Conservation (phyloP, 768 basidiomycete species). For the Hygrocybe coccinea region DNA sequence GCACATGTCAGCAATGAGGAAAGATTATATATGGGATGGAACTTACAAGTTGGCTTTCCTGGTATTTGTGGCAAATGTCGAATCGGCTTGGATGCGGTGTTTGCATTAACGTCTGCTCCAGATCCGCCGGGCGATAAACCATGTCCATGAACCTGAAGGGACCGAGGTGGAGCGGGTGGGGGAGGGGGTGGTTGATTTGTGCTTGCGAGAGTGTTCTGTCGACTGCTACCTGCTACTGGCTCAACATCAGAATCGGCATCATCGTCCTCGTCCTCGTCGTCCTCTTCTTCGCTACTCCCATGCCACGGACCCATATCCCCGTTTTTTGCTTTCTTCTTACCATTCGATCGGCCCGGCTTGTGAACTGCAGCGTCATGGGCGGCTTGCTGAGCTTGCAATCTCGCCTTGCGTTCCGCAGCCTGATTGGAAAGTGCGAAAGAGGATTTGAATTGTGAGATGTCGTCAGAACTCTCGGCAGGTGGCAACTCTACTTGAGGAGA, state of each 20-base stretch:
- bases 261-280: constrained; percentile 75
- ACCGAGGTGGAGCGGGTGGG: constrained; percentile 2
- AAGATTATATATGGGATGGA: constrained; percentile 7
- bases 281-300: constrained; percentile 79
- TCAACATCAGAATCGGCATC: constrained; percentile 63
- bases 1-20: constrained; percentile 8
- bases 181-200: constrained; percentile 17
- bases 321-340: constrained; percentile 57
- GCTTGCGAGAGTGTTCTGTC: constrained; percentile 11
- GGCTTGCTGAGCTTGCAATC: constrained; percentile 76
- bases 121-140: constrained; percentile 21
- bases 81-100: constrained; percentile 38
- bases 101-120: constrained; percentile 36
- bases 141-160: constrained; percentile 20
- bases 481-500: constrained; percentile 11
- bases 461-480: constrained; percentile 15
- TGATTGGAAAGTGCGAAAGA: constrained; percentile 85
- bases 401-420: constrained; percentile 80
- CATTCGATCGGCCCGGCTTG: constrained; percentile 63
- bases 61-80: constrained; percentile 67
- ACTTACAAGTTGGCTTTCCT: constrained; percentile 42
- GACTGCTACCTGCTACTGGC: constrained; percentile 26
- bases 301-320: constrained; percentile 57
- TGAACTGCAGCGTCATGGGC: constrained; percentile 74
- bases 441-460: constrained; percentile 54